Base-by-base conservation (phyloP, 2,329 filamentous ascomycete species). In the Paecilomyces sp. region DNA sequence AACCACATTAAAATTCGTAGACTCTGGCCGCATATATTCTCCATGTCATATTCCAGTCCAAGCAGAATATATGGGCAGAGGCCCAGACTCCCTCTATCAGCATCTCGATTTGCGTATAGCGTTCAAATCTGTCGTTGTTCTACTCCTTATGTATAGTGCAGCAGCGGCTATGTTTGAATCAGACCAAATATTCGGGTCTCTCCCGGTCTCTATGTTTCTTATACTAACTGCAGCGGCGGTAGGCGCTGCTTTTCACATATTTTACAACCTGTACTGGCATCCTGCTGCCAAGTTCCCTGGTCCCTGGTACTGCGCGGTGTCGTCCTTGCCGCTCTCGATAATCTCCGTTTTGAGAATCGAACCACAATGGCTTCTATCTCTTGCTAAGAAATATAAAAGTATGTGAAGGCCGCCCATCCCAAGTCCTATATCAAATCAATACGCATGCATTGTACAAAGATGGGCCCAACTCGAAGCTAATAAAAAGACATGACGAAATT, bases 351-450 rank as follows among this genome's bases (percentile, higher is more conserved):
- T 53, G 12, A 33, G 55, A 13, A 58, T 57, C 7, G 65, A 68
- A 50, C 65, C 66, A 1, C 58, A 66, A 30, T 69, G 66, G 64
- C 61, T 70, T 1, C 59, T 63, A 36, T 33, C 56, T 11, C 56
- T 70, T 15, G 65, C 62, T 6, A 57, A 63, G 36, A 66, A 65
- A 62, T 66, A 68, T 52, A 61, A 65, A 57, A 59, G 60, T 61
- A 62, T 4, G 58, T 56, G 22, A 13, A 28, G 3, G 8, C 31
- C 31, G 33, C 11, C 15, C 9, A n/a, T 22, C 25, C 22, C 28
- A 9, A 53, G 33, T 28, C 25, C 2, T 28, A 53, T 22, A 12
- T 8, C 13, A 15, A 41, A n/a, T 8, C 3, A 7, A 2, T 28
- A 28, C 1, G 25, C 3, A 2, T 28, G 25, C 6, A 28, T 28